Percentiles rank a stretch among this genome's conserved stretches.
phyloP scores from a whole-genome alignment of 2,329 filamentous ascomycete genomes.

The Alternaria consortialis region DNA sequence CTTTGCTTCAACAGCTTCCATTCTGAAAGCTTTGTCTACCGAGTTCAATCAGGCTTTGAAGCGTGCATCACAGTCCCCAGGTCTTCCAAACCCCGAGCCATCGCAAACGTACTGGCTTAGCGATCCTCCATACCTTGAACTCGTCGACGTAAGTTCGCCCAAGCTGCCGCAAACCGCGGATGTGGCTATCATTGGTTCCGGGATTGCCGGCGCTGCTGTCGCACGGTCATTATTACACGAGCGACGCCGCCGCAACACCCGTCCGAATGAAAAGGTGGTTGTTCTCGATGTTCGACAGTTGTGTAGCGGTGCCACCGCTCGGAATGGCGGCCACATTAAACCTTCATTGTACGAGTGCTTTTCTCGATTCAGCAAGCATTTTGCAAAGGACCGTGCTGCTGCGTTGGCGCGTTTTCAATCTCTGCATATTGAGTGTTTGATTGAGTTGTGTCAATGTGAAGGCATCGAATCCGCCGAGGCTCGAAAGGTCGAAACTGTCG shows the following conservation, averaged over 20 bases:
- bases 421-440: constrained; percentile 12
- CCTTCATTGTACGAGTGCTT: constrained; percentile 19
- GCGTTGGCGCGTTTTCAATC: constrained; percentile 16
- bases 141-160: constrained; percentile 5
- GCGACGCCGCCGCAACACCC: constrained; percentile 12
- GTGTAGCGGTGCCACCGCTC: constrained; percentile 41
- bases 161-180: constrained; percentile 53
- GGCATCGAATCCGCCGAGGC: constrained; percentile 19
- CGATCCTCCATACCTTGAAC: constrained; percentile 18
- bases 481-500: constrained; percentile 18
- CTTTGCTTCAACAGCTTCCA: not conserved
- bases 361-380: constrained; percentile 15
- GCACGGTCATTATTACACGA: constrained; percentile 47
- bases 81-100: constrained; percentile 11
- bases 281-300: constrained; percentile 49
- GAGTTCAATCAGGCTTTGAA: constrained; percentile 18
- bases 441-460: constrained; percentile 11
- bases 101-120: constrained; percentile 17
- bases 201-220: constrained; percentile 60
- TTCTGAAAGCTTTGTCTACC: constrained; percentile 8
- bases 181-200: constrained; percentile 64
- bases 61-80: constrained; percentile 17
- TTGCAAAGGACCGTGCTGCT: constrained; percentile 19
- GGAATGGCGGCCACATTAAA: constrained; percentile 41
- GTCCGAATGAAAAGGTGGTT: constrained; percentile 44